Conservation (phyloP, 78 protist species). For the Dictyostelium discoideum region dicty_2.7 NC_007091.3:2505501-2506000, state of each 20-base stretch:
- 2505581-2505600: not conserved
- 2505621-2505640: not conserved
- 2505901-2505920: not conserved
- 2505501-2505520: not conserved
- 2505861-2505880: not conserved
- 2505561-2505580: constrained; percentile 63
- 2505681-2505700: constrained; percentile 35
- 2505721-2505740: constrained; percentile 72
- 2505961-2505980: not conserved
- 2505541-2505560: constrained; percentile 53
- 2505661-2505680: constrained; percentile 58
- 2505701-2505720: constrained; percentile 18
- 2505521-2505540: constrained; percentile 70
- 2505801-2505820: constrained; percentile 65
- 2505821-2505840: constrained; percentile 51
- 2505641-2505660: constrained; percentile 46
- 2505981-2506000: not conserved
- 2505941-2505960: not conserved
- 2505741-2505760: constrained; percentile 65
- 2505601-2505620: not conserved
- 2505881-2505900: not conserved
- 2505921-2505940: not conserved
- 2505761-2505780: constrained; percentile 79
- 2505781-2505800: constrained; percentile 55
- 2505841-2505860: constrained; percentile 27